Evolutionary conservation across 371 early-diverging fungal genomes (phyloP).

Genomic region (Rhizopus arrhizus): DNA sequence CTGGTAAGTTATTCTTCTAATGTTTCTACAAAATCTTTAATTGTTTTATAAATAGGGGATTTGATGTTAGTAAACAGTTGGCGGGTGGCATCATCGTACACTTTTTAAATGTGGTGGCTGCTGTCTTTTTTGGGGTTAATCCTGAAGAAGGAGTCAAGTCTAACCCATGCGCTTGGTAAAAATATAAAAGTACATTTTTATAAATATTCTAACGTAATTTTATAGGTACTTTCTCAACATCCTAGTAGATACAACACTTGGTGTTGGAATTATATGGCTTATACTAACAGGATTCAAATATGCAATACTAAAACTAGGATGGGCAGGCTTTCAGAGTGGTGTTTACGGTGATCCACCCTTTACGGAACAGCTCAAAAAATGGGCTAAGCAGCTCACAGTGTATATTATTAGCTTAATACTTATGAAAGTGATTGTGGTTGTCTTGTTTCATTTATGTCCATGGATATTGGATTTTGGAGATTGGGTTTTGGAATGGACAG

Average conservation of each 20-base stretch:
- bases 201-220: background rate
- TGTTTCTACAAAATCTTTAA: background rate
- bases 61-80: constrained; percentile 69
- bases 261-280: constrained; percentile 64
- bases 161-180: constrained; percentile 73
- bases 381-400: constrained; percentile 61
- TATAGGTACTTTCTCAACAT: constrained; percentile 75
- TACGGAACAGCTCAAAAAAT: constrained; percentile 47
- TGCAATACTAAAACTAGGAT: constrained; percentile 32
- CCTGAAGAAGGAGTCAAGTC: constrained; percentile 49
- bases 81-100: constrained; percentile 68
- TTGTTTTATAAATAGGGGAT: constrained; percentile 44
- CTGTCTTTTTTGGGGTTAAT: constrained; percentile 56
- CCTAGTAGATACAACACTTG: constrained; percentile 69
- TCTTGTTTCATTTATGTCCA: constrained; percentile 51
- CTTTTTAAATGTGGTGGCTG: constrained; percentile 62
- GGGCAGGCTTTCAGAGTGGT: constrained; percentile 60
- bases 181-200: background rate
- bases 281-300: constrained; percentile 52
- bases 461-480: constrained; percentile 62
- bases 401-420: constrained; percentile 57
- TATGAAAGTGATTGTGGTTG: constrained; percentile 64
- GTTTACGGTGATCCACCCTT: constrained; percentile 69
- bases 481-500: constrained; percentile 60
- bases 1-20: constrained; percentile 49